Evolutionary conservation across 495 filamentous ascomycete genomes (phyloP), one percentile per base, ranked within the genome.

Genomic region (Penicillium arizonense): DNA sequence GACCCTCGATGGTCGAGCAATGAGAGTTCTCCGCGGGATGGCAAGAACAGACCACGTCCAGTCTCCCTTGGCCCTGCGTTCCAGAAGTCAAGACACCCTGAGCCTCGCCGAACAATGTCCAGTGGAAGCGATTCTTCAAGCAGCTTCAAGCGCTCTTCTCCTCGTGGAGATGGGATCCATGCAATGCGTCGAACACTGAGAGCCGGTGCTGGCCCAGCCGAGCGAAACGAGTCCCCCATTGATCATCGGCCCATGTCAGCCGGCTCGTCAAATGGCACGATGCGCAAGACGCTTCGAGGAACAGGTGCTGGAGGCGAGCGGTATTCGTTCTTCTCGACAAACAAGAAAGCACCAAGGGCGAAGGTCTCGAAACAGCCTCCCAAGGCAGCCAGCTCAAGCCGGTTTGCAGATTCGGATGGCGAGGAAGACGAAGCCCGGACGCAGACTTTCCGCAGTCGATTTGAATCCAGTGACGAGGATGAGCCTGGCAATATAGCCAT

Each of bases 401-500:
- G 79, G 3, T 87, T 89, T 55, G 82, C 63, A 1, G 83, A 90
- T 57, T 92, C 88, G 0, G 90, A 88, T 55, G 87, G 87, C 24
- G 89, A 92, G 14, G 86, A 84, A 16, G 80, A 80, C 3, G 75
- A 48, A 12, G 18, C 38, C 11, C 62, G 62, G 0, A 56, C 58
- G 7, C 73, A 58, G 13, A 44, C 50, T 28, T 88, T 87, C 61
- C 76, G 71, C 33, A 91, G 88, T 61, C 85, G 89, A 3, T 91
- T 91, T 60, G 85, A 82, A n/a, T 92, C 88, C 1, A 91, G 89
- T 61, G 88, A 91, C 56, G 87, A 89, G 35, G 85, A 87, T 16
- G 78, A 77, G 11, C 63, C 67, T 4, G 49, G 52, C 16, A 54
- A 49, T 3, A 67, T 55, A 32, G 62, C 62, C 24, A 59, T 87